These are phyloP conservation scores for Chimonanthus salicifolius DNA, from an alignment of 164 flowering plant genomes.

Conservation along the genomic window DNA sequence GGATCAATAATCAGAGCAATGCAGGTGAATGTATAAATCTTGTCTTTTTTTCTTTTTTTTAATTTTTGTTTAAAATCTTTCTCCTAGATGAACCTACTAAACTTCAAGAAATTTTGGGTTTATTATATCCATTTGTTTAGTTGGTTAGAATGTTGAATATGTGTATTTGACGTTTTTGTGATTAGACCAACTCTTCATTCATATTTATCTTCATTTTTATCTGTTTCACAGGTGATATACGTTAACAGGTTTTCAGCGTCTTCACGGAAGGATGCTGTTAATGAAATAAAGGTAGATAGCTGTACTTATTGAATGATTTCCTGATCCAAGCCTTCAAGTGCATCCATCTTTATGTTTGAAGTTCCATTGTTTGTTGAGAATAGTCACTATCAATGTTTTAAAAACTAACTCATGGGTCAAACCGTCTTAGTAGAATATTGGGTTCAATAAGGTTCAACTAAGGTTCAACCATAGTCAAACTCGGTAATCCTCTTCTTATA, in stretches of 20 bases:
- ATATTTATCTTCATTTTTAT: background rate
- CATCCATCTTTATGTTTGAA: no score
- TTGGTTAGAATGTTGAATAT: background rate
- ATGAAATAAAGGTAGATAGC: conserved; percentile 84
- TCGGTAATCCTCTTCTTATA: no score
- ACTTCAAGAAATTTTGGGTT: background rate
- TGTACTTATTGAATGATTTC: conserved; percentile 5
- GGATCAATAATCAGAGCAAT: conserved; percentile 98
- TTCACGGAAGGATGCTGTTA: conserved; percentile 82
- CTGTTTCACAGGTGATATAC: conserved; percentile 67
- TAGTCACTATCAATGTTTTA: no score
- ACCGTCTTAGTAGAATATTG: no score
- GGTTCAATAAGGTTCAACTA: no score
- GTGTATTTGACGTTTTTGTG: background rate
- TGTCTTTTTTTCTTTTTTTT: background rate
- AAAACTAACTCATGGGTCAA: no score
- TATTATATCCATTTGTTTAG: background rate
- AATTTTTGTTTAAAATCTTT: background rate
- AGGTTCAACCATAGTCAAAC: no score
- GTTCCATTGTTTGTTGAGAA: no score
- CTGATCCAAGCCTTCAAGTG: background rate
- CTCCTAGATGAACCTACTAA: background rate
- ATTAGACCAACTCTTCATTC: background rate
- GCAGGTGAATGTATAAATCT: conserved; percentile 54
- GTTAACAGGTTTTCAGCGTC: conserved; percentile 76